Conservation (phyloP, 2,329 filamentous ascomycete genomes). For the Exophiala viscosa region DNA sequence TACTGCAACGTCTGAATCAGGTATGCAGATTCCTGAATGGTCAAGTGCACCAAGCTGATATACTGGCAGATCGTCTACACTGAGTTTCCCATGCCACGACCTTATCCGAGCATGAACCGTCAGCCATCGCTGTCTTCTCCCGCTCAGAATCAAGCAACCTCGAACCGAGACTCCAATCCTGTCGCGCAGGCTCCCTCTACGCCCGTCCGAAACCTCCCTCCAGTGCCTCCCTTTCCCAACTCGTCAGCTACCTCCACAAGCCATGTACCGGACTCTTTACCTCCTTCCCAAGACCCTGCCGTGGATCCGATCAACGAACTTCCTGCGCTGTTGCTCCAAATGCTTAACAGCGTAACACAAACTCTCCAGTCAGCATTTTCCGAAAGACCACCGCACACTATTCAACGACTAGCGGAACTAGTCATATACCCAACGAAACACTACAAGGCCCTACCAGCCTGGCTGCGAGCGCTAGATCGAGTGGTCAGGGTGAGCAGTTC, state of each 20-base stretch:
- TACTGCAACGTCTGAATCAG: constrained; percentile 67
- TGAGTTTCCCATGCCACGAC: constrained; percentile 67
- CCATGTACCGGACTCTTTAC: constrained; percentile 42
- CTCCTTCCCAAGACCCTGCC: constrained; percentile 42
- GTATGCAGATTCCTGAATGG: constrained; percentile 35
- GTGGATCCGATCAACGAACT: constrained; percentile 44
- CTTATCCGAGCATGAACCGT: constrained; percentile 47
- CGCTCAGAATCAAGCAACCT: constrained; percentile 17
- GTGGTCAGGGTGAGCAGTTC: constrained; percentile 85
- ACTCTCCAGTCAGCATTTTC: constrained; percentile 66
- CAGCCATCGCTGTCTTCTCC: constrained; percentile 35
- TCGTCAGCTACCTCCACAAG: constrained; percentile 37
- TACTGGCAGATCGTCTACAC: constrained; percentile 64
- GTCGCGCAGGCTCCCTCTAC: constrained; percentile 36
- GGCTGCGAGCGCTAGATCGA: constrained; percentile 85
- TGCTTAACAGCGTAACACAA: constrained; percentile 57
- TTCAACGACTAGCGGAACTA: constrained; percentile 88
- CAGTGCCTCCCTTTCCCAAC: constrained; percentile 36
- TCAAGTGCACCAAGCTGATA: constrained; percentile 4
- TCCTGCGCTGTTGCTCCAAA: constrained; percentile 60
- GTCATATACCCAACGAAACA: constrained; percentile 70
- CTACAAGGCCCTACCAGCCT: constrained; percentile 77
- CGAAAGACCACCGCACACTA: constrained; percentile 77
- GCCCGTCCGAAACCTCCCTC: constrained; percentile 34
- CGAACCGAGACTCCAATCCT: constrained; percentile 32